Evolutionary conservation across 345 rosid species (phyloP).

Genomic region (Nasturtium officinale): DNA sequence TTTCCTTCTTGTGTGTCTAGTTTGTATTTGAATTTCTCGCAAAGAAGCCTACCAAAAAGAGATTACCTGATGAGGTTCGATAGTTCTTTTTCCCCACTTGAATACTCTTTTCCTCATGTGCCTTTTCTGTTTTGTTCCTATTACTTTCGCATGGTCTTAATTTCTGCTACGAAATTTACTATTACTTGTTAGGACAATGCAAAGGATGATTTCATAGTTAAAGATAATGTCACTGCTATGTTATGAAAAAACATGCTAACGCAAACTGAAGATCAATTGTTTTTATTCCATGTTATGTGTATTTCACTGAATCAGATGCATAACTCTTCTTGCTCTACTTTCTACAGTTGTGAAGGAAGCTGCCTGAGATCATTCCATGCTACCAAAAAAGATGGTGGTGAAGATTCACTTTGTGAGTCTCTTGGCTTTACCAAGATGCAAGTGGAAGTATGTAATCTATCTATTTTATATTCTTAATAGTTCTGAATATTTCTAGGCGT

Average conservation of each 20-base stretch:
- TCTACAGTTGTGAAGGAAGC: conserved; percentile 80
- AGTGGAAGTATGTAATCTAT: conserved; percentile 64
- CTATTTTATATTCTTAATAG: conserved; percentile 9
- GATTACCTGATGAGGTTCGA: conserved; percentile 61
- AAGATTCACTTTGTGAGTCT: conserved; percentile 62
- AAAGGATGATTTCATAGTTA: conserved; percentile 59
- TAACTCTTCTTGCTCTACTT: conserved; percentile 33
- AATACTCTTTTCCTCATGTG: conserved; percentile 25
- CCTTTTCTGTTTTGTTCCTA: neutral
- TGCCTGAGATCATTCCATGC: conserved; percentile 96
- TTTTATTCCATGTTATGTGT: conserved; percentile 9
- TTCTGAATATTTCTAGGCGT: conserved; percentile 4
- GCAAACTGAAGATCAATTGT: conserved; percentile 8
- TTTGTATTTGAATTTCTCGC: conserved; percentile 59
- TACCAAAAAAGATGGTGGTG: conserved; percentile 59
- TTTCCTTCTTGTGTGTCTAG: conserved; percentile 50
- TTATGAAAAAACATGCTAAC: conserved; percentile 16
- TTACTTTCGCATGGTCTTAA: conserved; percentile 10
- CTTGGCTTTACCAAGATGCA: conserved; percentile 61
- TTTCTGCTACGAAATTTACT: conserved; percentile 8
- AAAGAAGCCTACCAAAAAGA: conserved; percentile 63
- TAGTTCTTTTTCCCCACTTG: conserved; percentile 12
- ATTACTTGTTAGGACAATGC: conserved; percentile 51
- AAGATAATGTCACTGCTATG: conserved; percentile 49
- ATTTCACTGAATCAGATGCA: conserved; percentile 28